Conservation (phyloP, 352 stramenopile genomes). For the Globisporangium canariense region DNA sequence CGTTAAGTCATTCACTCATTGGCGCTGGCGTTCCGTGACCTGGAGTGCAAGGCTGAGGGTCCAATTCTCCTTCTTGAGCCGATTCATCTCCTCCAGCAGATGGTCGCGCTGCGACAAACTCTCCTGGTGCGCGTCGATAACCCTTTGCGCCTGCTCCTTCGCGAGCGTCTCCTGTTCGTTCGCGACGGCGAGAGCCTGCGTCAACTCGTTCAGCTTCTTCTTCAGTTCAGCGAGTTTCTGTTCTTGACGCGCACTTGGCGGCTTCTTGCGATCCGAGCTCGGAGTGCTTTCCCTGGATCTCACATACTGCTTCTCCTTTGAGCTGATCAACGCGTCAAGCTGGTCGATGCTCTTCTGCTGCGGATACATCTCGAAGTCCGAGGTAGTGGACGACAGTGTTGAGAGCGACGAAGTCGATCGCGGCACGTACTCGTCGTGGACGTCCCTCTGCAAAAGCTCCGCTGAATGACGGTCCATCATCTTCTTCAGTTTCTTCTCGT, state of each 20-base stretch:
- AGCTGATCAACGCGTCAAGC: conserved; percentile 34
- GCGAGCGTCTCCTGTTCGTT: conserved; percentile 79
- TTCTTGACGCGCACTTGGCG: conserved; percentile 33
- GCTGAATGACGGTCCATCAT: conserved; percentile 39
- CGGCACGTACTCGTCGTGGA: conserved; percentile 9
- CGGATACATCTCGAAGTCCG: neutral
- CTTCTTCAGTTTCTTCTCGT: conserved; percentile 30
- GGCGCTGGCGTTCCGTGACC: conserved; percentile 36
- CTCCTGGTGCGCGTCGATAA: conserved; percentile 29
- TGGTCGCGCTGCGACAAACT: conserved; percentile 41
- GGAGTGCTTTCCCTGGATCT: conserved; percentile 16
- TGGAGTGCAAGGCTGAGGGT: conserved; percentile 58
- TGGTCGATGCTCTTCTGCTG: conserved; percentile 36
- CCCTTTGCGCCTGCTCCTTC: conserved; percentile 43
- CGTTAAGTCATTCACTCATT: neutral
- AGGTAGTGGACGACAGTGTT: conserved; percentile 9
- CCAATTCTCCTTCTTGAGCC: conserved; percentile 70
- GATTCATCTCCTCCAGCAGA: conserved; percentile 49
- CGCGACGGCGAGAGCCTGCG: conserved; percentile 48
- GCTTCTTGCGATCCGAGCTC: conserved; percentile 23
- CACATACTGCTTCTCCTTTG: conserved; percentile 30
- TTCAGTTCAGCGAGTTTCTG: conserved; percentile 35
- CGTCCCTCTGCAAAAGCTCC: conserved; percentile 30
- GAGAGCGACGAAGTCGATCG: conserved; percentile 25
- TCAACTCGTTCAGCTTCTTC: conserved; percentile 34